Percentiles rank a stretch among this genome's conserved stretches.
phyloP scores from a whole-genome alignment of 768 basidiomycete genomes.

The Pholiota molesta region DNA sequence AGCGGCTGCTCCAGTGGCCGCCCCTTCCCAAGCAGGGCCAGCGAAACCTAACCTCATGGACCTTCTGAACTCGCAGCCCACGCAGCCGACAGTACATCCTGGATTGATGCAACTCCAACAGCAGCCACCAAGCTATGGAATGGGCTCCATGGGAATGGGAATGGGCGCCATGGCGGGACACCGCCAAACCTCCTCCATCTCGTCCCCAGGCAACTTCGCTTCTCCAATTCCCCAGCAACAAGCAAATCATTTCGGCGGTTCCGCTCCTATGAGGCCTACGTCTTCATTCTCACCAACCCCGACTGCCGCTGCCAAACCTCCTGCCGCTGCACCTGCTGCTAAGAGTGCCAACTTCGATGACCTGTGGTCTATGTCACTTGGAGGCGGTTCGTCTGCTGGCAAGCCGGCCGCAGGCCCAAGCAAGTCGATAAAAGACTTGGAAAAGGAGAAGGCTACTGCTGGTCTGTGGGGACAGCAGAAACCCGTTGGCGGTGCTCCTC shows the following conservation, averaged over 20 bases:
- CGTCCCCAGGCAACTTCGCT: conserved; percentile 32
- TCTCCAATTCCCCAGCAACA: conserved; percentile 24
- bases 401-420: conserved; percentile 41
- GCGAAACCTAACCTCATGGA: conserved; percentile 49
- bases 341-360: conserved; percentile 74
- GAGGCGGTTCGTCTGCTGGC: conserved; percentile 35
- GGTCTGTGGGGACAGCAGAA: conserved; percentile 70
- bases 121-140: conserved; percentile 23
- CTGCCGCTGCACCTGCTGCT: conserved; percentile 36
- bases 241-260: conserved; percentile 34
- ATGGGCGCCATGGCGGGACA: conserved; percentile 30
- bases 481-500: conserved; percentile 20
- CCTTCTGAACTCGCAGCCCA: conserved; percentile 43
- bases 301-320: conserved; percentile 39
- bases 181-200: conserved; percentile 39
- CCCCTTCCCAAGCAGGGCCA: conserved; percentile 16
- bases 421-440: conserved; percentile 89
- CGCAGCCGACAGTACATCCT: conserved; percentile 29
- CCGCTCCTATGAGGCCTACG: conserved; percentile 35
- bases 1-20: conserved; percentile 29
- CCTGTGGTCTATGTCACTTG: conserved; percentile 83
- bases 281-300: conserved; percentile 27
- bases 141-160: conserved; percentile 28
- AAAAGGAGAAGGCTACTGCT: conserved; percentile 83
- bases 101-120: conserved; percentile 33